These are phyloP conservation scores for Aspergillus costaricaensis DNA, from an alignment of 2,329 filamentous ascomycete genomes.

Conservation along the genomic window DNA sequence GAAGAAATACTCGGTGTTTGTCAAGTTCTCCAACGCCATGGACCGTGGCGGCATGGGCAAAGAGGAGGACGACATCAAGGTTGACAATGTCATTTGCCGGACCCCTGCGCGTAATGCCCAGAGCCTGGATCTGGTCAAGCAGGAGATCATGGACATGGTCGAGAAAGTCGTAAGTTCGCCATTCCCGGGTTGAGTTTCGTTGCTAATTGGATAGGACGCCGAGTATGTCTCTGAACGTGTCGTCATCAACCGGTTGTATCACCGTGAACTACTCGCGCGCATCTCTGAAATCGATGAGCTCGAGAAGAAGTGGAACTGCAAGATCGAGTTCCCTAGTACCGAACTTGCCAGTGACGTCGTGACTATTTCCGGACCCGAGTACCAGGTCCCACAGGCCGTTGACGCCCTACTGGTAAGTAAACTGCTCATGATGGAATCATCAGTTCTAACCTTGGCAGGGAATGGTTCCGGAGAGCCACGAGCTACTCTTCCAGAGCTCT, in stretches of 20 bases:
- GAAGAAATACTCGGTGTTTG: slow-evolving; percentile 99
- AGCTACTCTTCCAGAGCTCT: slow-evolving; percentile 78
- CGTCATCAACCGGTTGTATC: slow-evolving; percentile 90
- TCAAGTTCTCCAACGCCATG: slow-evolving; percentile 99
- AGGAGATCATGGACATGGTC: slow-evolving; percentile 99
- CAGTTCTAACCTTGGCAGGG: slow-evolving; percentile 55
- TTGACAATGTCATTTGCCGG: slow-evolving; percentile 98
- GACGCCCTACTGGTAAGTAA: slow-evolving; percentile 78
- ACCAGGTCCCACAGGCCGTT: slow-evolving; percentile 95
- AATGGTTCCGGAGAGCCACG: slow-evolving; percentile 96
- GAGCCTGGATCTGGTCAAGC: slow-evolving; percentile 94
- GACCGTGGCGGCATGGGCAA: slow-evolving; percentile 90
- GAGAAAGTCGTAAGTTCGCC: slow-evolving; percentile 73
- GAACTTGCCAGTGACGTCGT: slow-evolving; percentile 97
- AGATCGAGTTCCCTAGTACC: slow-evolving; percentile 96
- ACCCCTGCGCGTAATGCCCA: slow-evolving; percentile 96
- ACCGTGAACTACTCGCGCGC: slow-evolving; percentile 87
- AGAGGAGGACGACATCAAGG: slow-evolving; percentile 96
- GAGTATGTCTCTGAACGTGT: slow-evolving; percentile 95
- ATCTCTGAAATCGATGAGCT: slow-evolving; percentile 88
- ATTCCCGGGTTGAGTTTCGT: slow-evolving; percentile 4
- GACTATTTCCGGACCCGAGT: slow-evolving; percentile 93
- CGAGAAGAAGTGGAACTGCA: slow-evolving; percentile 99
- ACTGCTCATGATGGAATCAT: background rate
- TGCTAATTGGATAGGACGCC: slow-evolving; percentile 66